Conservation (phyloP, 1,284 basidiomycete genomes). For the Marasmius fiardii region DNA sequence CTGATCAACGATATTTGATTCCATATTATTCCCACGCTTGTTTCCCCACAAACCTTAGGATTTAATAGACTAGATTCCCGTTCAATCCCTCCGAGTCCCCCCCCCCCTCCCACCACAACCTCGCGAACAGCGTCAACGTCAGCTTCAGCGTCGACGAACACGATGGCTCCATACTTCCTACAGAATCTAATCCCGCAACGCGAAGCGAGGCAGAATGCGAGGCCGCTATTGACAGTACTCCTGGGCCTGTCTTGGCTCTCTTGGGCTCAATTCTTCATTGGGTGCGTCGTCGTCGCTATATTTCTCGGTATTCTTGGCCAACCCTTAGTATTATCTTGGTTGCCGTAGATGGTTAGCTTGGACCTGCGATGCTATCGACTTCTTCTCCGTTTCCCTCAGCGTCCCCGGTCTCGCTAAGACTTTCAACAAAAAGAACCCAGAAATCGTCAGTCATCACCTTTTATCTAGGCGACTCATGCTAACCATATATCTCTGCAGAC, state of each 20-base stretch:
- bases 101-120: too few relatives aligned
- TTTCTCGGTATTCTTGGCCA: background rate
- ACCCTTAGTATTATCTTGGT: background rate
- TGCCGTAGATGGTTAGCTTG: slow-evolving; percentile 63
- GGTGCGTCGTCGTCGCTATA: slow-evolving; percentile 34
- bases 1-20: too few relatives aligned
- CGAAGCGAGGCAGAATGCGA: slow-evolving; percentile 5
- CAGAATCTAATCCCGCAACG: slow-evolving; percentile 12
- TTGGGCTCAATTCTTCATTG: slow-evolving; percentile 57
- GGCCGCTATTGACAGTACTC: slow-evolving; percentile 38
- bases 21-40: too few relatives aligned
- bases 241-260: slow-evolving; percentile 39
- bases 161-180: slow-evolving; percentile 8
- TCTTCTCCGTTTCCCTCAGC: slow-evolving; percentile 81
- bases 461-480: slow-evolving; percentile 1
- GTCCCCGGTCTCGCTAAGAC: slow-evolving; percentile 52
- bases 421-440: slow-evolving; percentile 43
- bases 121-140: too few relatives aligned
- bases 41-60: too few relatives aligned
- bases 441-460: slow-evolving; percentile 45
- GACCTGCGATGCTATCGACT: slow-evolving; percentile 81
- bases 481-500: slow-evolving; percentile 40
- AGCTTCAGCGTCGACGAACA: background rate
- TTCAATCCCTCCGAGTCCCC: too few relatives aligned
- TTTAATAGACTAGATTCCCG: too few relatives aligned